A percentile compares a stretch with the other conserved stretches of the same genome.
These are phyloP conservation scores for Diaporthe ampelina DNA, from an alignment of 2,329 filamentous ascomycete genomes.

Conservation along the genomic window DNA sequence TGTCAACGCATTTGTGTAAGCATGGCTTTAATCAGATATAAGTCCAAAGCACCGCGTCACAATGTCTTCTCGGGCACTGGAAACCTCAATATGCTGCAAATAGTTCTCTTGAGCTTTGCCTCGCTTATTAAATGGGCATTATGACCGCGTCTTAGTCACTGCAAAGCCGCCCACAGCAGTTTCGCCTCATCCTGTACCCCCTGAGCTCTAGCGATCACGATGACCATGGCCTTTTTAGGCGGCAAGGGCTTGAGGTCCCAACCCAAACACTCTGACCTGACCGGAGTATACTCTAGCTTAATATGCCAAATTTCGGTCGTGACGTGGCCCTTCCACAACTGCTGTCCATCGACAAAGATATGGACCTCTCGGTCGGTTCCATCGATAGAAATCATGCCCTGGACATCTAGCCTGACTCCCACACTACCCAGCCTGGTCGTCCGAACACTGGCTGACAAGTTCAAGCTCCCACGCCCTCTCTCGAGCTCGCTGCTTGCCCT, in stretches of 20 bases:
- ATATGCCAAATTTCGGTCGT: neutral
- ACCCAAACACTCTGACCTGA: neutral
- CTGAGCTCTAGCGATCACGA: neutral
- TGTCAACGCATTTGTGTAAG: too few relatives aligned
- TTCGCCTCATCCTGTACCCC: neutral
- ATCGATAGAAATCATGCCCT: neutral
- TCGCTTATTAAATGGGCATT: neutral
- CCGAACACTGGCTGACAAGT: neutral
- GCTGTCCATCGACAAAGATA: neutral
- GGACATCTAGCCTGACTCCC: neutral
- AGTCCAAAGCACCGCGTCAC: neutral
- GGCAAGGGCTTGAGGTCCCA: slow-evolving; percentile 8
- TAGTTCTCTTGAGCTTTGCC: neutral
- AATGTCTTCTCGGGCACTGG: neutral
- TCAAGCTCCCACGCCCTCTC: neutral
- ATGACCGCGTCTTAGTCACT: neutral
- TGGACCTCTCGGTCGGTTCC: neutral
- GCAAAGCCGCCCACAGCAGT: neutral
- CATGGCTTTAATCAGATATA: too few relatives aligned
- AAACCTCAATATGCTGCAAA: neutral
- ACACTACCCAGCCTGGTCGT: neutral
- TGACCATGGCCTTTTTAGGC: neutral
- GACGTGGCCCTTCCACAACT: neutral
- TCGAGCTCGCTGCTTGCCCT: neutral
- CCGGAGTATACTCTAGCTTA: neutral